Evolutionary conservation across 2,329 filamentous ascomycete species (phyloP), one percentile per base, ranked within the genome.

Genomic region (Fusarium incarnatum): DNA sequence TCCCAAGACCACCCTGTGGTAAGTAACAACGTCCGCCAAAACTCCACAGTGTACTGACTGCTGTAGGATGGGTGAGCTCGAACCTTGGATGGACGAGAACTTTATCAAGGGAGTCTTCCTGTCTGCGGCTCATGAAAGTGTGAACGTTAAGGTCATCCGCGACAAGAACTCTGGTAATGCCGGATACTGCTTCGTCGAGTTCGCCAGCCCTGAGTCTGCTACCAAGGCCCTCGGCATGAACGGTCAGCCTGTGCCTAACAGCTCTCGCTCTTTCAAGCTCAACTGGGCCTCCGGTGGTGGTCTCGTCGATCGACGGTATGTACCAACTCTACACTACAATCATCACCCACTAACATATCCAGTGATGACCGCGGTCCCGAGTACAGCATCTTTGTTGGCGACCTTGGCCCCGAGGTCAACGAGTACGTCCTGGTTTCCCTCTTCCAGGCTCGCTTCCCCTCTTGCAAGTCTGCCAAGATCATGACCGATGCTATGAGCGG

Each of bases 131-230:
- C 94, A 92, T 74, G 96, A 98, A 83, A 90, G 90, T 70, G 96
- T 99, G 76, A 98, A 98, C 76, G 96, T 99, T 76, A 99, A 99
- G 89, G 97, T 99, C 88, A 99, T 99, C 77, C 93, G 96, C 73
- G 96, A 99, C 85, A 98, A 98, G 83, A 97, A 97, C 82, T 98
- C 95, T 79, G 96, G 95, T 76, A 99, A 98, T 81, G 96, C 96
- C 71, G 96, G 96, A 66, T 99, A 99, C 84, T 99, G 95, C 84
- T 99, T 99, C 81, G 94, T 98, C 76, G 96, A 98, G 80, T 99
- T 99, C 77, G 79, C 88, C 60, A 91, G 86, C 74, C 87, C 94
- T 12, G 93, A 94, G 41, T 93, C 94, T 64, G 96, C 96, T 44
- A 91, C 89, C 76, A 98, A 97, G 86, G 96, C 96, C 40, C 88